phyloP scores from a whole-genome alignment of 345 rosid genomes.

The Arabidopsis thaliana region DNA sequence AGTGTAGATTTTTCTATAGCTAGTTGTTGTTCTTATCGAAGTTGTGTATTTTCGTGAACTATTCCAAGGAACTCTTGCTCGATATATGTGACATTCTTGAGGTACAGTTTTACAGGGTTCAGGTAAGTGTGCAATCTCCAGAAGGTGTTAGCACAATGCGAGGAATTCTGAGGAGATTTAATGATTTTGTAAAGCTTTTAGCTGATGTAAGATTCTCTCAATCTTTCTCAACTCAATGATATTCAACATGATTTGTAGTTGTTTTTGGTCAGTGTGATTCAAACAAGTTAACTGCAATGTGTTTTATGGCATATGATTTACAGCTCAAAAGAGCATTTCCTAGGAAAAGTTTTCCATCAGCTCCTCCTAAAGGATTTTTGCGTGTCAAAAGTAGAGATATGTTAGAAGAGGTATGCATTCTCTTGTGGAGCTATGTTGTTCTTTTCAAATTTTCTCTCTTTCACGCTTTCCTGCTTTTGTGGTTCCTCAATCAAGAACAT shows the following conservation, averaged over 20 bases:
- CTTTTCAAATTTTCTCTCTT: neutral
- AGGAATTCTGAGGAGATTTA: constrained; percentile 85
- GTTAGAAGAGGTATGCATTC: constrained; percentile 82
- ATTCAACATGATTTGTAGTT: neutral
- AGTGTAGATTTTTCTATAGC: constrained; percentile 38
- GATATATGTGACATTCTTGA: neutral
- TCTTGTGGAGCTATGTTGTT: constrained; percentile 10
- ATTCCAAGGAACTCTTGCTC: too few species aligned
- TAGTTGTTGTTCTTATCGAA: constrained; percentile 32
- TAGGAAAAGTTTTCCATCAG: constrained; percentile 75
- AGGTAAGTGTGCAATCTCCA: constrained; percentile 91
- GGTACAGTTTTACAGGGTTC: constrained; percentile 98
- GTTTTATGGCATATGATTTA: constrained; percentile 28
- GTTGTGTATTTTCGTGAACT: neutral
- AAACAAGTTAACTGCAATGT: neutral
- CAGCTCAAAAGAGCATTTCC: constrained; percentile 86
- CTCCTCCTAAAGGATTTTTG: constrained; percentile 94
- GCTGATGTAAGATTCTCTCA: constrained; percentile 64
- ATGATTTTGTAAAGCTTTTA: constrained; percentile 85
- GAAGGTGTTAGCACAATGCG: constrained; percentile 76
- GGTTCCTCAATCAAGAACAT: neutral
- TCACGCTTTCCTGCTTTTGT: neutral
- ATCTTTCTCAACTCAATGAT: neutral
- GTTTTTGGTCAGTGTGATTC: too few species aligned
- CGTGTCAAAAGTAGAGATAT: constrained; percentile 82